Evolutionary conservation across 345 rosid genomes (phyloP), one percentile per base, ranked within the genome.

Genomic region (Eucalyptus pumila): DNA sequence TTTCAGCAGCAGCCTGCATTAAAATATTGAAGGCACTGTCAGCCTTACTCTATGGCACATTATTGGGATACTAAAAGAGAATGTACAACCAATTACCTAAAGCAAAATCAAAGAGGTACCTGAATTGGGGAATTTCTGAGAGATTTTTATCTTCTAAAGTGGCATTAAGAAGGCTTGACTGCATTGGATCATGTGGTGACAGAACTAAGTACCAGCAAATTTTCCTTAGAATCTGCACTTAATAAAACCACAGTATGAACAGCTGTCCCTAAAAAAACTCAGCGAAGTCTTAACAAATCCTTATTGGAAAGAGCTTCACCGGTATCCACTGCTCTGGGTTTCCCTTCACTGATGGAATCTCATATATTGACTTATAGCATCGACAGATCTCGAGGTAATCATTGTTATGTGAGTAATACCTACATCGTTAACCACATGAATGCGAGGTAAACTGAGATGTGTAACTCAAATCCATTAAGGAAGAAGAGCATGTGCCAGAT

Each of bases 321-420:
- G 97, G 98, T 90, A 91, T 94, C 99, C 99, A 96, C 72, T 93
- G 96, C 80, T 90, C 94, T 27, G 98, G 94, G 88, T 91, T 92
- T 92, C 95, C 99, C 92, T 91, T 96, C 86, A 98, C 96, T 65
- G 97, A 93, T 34, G 96, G 99, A 88, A 98, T 98, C 92, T 97
- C 97, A 89, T 98, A 98, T 69, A 98, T 98, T 5, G 99, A 90
- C 97, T 95, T 96, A 88, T 96, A 96, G 97, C 97, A 96, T 89
- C 98, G 96, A 60, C 97, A 95, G 50, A 97, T 96, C 90, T 97
- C 99, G 85, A 96, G 94, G 93, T 97, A 97, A 69, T 96, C 99
- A 88, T 95, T 95, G 94, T 92, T 91, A 90, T 96, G 97, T 69
- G 96, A 92, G 89, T 95, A 95, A 87, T 97, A 97, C 96, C 99